phyloP scores from a whole-genome alignment of 2,329 filamentous ascomycete genomes.

The Trichoderma breve region DNA sequence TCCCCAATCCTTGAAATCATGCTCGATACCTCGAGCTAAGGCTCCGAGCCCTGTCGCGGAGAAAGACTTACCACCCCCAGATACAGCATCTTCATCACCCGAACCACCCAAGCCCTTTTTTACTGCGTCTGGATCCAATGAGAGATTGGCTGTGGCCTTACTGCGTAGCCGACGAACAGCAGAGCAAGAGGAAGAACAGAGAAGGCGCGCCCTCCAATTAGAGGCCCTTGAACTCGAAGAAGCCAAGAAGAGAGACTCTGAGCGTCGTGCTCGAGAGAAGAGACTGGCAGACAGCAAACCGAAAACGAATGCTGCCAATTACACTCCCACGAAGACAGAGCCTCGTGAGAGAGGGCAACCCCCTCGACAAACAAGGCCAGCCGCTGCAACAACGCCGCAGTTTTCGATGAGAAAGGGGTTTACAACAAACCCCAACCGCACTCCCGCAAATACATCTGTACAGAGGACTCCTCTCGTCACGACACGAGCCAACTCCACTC shows the following conservation, averaged over 20 bases:
- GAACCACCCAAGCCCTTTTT: constrained; percentile 34
- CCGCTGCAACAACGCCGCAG: background rate
- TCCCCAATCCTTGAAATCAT: constrained; percentile 6
- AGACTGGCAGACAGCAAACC: background rate
- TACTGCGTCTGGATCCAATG: constrained; percentile 37
- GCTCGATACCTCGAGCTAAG: background rate
- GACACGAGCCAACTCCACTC: background rate
- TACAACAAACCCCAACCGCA: background rate
- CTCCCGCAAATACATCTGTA: background rate
- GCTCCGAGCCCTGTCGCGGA: constrained; percentile 10
- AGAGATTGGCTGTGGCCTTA: constrained; percentile 35
- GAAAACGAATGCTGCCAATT: background rate
- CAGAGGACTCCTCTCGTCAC: background rate
- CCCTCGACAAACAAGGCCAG: background rate
- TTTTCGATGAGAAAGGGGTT: background rate
- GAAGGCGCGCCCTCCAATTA: constrained; percentile 27
- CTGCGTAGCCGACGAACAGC: constrained; percentile 37
- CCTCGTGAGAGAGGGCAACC: background rate
- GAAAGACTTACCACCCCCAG: background rate
- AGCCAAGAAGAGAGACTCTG: background rate
- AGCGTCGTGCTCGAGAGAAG: background rate
- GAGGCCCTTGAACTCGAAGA: constrained; percentile 22
- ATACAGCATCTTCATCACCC: constrained; percentile 10
- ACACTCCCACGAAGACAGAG: background rate
- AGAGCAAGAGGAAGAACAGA: constrained; percentile 31